Evolutionary conservation across 169 alveolate genomes (phyloP), one percentile per base, ranked within the genome.

Genomic region (Plasmodium adleri): DNA sequence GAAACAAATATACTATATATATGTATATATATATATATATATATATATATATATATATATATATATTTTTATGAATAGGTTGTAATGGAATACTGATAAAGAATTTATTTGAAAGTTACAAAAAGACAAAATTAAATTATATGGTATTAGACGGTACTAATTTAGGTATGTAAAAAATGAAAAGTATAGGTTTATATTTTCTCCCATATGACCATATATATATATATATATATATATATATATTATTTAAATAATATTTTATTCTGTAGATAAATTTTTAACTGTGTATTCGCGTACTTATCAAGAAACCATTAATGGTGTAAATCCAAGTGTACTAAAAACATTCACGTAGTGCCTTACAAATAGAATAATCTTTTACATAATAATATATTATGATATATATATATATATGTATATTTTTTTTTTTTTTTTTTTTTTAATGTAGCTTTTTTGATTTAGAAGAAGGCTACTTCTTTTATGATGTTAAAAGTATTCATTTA

Each of bases 71-170:
- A 68, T 67, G 12, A 39, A 52, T 72, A 80, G 90, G 90, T 22
- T 80, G 90, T 15, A 80, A 80, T 58, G 90, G 90, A 50, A 32
- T 80, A 20, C 90, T 80, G 17, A 68, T 80, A 56, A 68, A 80
- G 47, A 80, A 68, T 50, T n/a, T 80, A 10, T 67, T 80, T 49
- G 85, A 80, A 56, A 68, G 83, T 45, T 80, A 80, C 67, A 80
- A 80, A 56, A 47, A 80, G 20, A 68, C 43, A 58, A 68, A 67
- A 72, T 59, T 80, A 59, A 67, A 80, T 47, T 80, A 80, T 63
- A 80, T 80, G 50, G 72, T 80, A 2, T 68, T 80, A 68, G 90
- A 80, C 12, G 90, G 90, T 28, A 80, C 90, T 52, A 80, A 80
- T 80, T 68, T 80, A 80, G 90, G 90, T 80, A 80, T 43, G 24